Evolutionary conservation across 169 alveolate genomes (phyloP), one percentile per base, ranked within the genome.

Genomic region (Eimeria zaria): DNA sequence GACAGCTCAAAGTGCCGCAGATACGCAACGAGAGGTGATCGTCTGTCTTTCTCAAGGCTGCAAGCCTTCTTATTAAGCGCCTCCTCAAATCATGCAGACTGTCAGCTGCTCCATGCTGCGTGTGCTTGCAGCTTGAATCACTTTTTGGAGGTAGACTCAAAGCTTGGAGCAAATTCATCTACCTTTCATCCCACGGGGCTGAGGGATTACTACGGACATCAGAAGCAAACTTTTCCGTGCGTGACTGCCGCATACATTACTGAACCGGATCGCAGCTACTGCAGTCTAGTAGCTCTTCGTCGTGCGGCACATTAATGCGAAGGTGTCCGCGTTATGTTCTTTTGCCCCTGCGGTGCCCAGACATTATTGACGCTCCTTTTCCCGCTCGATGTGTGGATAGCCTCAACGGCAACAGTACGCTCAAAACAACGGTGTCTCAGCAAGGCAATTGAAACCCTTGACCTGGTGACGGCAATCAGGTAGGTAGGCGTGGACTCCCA

Each of bases 371-470:
- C 94, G 64, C 94, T 87, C 20, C 94, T 87, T 60, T 16, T 64
- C 18, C 94, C 94, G 69, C 83, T 87, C 8, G 81, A 87, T 53
- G 36, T 87, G 41, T 87, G 94, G 94, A 87, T 39, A 11, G 83
- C 48, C 16, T 83, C 94, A 51, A 62, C 94, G 20, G 94, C 67
- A 5, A 39, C 83, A 20, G 94, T 48, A 64, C 94, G 94, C 8
- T 7, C 46, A 58, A 60, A 62, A 83, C 94, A 62, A 20, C 80
- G 94, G 36, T 39, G 53, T 27, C 64, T 87, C 48, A 44, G 94
- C 94, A 87, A 87, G 81, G 94, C 94, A 87, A 83, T 83, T 36
- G 94, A 87, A 22, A 30, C 60, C 60, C 94, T 87, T 60, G 94
- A 87, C 44, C 69, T 64, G 18, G 94, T 87, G 64, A 83, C 94